Evolutionary conservation across 192 early-diverging fungal species (phyloP), one percentile per base, ranked within the genome.

Genomic region (Coemansia pectinata): DNA sequence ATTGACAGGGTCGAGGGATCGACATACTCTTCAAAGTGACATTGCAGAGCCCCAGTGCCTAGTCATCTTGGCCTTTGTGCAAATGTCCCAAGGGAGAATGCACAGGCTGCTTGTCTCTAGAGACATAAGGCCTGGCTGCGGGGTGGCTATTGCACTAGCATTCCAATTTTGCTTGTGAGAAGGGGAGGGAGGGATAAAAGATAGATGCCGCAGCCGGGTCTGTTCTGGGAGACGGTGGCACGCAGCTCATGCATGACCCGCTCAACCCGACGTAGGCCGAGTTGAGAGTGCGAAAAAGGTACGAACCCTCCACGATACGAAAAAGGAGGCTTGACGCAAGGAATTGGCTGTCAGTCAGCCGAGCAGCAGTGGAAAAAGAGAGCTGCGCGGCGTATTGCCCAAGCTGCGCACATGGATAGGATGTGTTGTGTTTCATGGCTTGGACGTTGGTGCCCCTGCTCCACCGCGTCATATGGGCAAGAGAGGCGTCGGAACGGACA

Each of bases 1-100:
- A 58, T 58, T 58, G 55, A 58, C 55, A 58, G 55, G 14, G 55
- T n/a, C 55, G 27, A 58, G 27, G 55, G 55, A 58, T 58, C 55
- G 55, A 5, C 55, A 58, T 58, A 7, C 31, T 58, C 55, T 58
- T 58, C 31, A 29, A 33, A 34, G 55, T 58, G 55, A 58, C 55
- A 58, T n/a, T 58, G 55, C 55, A 58, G 55, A 33, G 55, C 27
- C 55, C 29, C 55, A 33, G 55, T 15, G 27, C 55, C 15, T 58
- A 58, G 31, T 58, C 55, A 58, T 33, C 29, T 17, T 33, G 4
- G 55, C 27, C 55, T 55, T 55, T 58, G 55, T 58, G 55, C 29
- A 31, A 33, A 23, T 17, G 27, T 58, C 29, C 55, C 55, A 29
- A 58, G 29, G 3, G 15, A 29, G 55, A 5, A 15, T 29, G 25